These are phyloP conservation scores for Tephrocybe sp. DNA, from an alignment of 768 basidiomycete genomes.

Conservation along the genomic window DNA sequence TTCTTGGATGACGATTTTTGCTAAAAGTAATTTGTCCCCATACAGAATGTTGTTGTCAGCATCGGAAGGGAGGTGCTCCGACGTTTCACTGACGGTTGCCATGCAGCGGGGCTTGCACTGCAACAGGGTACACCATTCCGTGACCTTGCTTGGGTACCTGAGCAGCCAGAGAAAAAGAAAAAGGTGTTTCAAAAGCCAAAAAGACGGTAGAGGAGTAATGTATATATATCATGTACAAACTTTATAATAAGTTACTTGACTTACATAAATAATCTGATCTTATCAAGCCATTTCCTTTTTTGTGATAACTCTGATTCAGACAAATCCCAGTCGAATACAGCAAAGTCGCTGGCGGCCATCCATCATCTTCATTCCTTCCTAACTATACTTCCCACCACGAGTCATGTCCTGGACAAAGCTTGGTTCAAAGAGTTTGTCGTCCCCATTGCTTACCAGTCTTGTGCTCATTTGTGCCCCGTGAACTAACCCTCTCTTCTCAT, in stretches of 20 bases:
- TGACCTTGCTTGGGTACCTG: neutral
- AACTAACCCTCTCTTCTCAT: slow-evolving; percentile 4
- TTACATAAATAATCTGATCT: slow-evolving; percentile 3
- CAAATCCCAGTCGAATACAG: slow-evolving; percentile 11
- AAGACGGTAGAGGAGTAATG: too few species aligned
- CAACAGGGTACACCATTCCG: neutral
- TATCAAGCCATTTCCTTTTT: slow-evolving; percentile 8
- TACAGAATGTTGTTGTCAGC: slow-evolving; percentile 5
- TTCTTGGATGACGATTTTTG: neutral
- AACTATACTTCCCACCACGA: slow-evolving; percentile 11
- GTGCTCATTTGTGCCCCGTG: slow-evolving; percentile 4
- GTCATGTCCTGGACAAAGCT: slow-evolving; percentile 58
- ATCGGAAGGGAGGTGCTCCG: neutral
- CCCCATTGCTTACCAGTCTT: neutral
- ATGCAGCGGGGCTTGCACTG: neutral
- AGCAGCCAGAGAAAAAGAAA: neutral
- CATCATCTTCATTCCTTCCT: slow-evolving; percentile 12
- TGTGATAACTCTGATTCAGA: slow-evolving; percentile 9
- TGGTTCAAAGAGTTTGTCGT: slow-evolving; percentile 36
- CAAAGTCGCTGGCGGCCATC: slow-evolving; percentile 28
- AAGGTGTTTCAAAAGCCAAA: neutral
- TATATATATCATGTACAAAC: too few species aligned
- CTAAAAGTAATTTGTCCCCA: neutral
- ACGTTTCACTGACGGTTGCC: slow-evolving; percentile 3
- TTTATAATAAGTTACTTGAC: neutral